Evolutionary conservation across 306 rosid genomes (phyloP), one percentile per base, ranked within the genome.

Genomic region (Trifolium fragiferum): DNA sequence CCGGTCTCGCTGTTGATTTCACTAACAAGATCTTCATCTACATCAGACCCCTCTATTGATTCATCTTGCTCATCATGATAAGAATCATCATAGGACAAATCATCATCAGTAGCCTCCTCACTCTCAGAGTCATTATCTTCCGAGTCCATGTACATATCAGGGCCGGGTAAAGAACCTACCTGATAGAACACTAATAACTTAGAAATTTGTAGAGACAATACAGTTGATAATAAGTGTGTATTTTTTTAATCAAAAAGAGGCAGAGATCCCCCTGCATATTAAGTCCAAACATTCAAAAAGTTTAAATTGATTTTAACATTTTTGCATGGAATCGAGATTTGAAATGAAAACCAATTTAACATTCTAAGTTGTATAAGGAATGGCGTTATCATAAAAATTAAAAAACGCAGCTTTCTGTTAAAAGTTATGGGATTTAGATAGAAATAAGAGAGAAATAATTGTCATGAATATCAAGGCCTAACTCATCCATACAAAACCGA

Each of bases 61-160:
- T 80, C 91, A 14, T 43, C 55, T 21, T 20, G 71, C 19, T 41
- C 71, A 74, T 88, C 92, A 33, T 89, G 96, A 44, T 79, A 64
- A 62, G 84, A 87, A 27, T 85, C 92, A 35, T 93, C 92, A 72
- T 88, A 89, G 46, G 93, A 93, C 76, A 84, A 78, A 5, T 87
- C 96, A 78, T 84, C 93, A 74, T 89, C 93, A 30, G 91, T 84
- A 40, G 68, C 97, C 84, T 88, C 96, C 61, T 84, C 98, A 8
- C 89, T 84, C 82, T 85, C 97, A 68, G 87, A 88, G 68, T 81
- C 89, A 82, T 87, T 82, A 49, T 89, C 97, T 70, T 88, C 96
- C 4, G 97, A 70, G 66, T 91, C 94, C 9, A 82, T 77, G 87
- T 94, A 90, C 70, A 89, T 71, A 35, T 90, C 96, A 51, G 88